Conservation (phyloP, 2,329 filamentous ascomycete genomes). For the Colletotrichum agaves region DNA sequence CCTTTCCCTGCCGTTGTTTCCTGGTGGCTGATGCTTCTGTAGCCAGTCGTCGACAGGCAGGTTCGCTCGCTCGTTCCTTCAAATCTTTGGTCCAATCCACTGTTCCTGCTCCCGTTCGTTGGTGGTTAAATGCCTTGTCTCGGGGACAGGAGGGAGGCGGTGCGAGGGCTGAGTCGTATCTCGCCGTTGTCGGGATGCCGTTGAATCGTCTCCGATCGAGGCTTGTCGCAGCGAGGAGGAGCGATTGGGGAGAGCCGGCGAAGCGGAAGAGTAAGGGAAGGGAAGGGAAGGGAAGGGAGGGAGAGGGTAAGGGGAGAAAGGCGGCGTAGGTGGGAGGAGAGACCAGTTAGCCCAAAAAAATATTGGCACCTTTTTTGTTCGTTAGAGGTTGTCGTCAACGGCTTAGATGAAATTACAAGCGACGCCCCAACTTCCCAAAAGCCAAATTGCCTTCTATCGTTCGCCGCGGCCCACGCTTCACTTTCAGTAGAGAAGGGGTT, state of each 20-base stretch:
- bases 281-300: slow-evolving; percentile 13
- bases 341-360: background rate
- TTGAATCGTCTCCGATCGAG: slow-evolving; percentile 36
- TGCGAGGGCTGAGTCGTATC: slow-evolving; percentile 37
- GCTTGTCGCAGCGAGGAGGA: slow-evolving; percentile 33
- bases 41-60: background rate
- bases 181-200: slow-evolving; percentile 36
- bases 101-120: slow-evolving; percentile 2
- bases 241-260: slow-evolving; percentile 8
- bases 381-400: slow-evolving; percentile 29
- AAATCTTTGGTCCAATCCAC: background rate
- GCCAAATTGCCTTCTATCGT: slow-evolving; percentile 19
- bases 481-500: slow-evolving; percentile 22
- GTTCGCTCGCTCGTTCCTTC: background rate
- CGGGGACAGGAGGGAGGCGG: slow-evolving; percentile 26
- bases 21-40: background rate
- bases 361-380: background rate
- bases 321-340: slow-evolving; percentile 1
- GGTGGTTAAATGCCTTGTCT: slow-evolving; percentile 29
- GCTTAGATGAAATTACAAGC: slow-evolving; percentile 35
- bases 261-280: slow-evolving; percentile 20
- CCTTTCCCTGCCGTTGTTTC: background rate
- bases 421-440: slow-evolving; percentile 24
- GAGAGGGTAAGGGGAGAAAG: slow-evolving; percentile 4
- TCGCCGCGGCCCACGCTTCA: slow-evolving; percentile 28